Base-by-base conservation (phyloP, 148 eudicot species). In the Heliosperma pusillum region DNA sequence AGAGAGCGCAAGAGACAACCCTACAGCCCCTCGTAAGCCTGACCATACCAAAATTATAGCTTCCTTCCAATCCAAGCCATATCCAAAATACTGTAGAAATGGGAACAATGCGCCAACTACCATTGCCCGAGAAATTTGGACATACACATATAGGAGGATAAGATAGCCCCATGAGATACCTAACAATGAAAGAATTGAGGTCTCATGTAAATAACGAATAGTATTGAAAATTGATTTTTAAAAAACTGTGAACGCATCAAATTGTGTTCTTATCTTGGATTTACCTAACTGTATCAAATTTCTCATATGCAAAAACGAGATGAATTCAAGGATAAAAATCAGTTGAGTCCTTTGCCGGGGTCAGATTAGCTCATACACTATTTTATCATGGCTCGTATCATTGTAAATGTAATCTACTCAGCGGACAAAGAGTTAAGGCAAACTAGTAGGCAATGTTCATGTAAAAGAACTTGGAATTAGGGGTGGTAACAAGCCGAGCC, bases 1-100 rank as follows among this genome's bases (percentile, higher is more conserved):
- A 58, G 98, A 94, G 76, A 94, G 84, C 25, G 98, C 87, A 74
- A 94, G 98, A 19, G 98, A 80, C 79, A 94, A 79, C 57, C 97
- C 93, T 42, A 94, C 97, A 50, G 98, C 98, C 67, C 98, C 98
- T 50, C 98, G 87, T 65, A 94, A 85, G 62, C 97, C 98, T 64
- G 97, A 85, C 98, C 98, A 94, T 40, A 86, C 69, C 57, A 94
- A 87, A 75, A 94, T 85, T 66, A 79, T 76, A 74, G 97, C 98
- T 89, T 94, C 98, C 82, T 85, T 94, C 98, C 96, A 94, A 60
- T 94, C 91, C 87, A 94, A 76, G 47, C 98, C 98, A 82, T 94
- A 94, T 72, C 98, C 98, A 86, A 90, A 90, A 77, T 79, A 83
- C 62, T 83, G 79, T 26, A 94, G 77, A 73, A 85, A 84, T 69